phyloP scores from a whole-genome alignment of 23 red algal species.

The Cyanidium caldarium region DNA sequence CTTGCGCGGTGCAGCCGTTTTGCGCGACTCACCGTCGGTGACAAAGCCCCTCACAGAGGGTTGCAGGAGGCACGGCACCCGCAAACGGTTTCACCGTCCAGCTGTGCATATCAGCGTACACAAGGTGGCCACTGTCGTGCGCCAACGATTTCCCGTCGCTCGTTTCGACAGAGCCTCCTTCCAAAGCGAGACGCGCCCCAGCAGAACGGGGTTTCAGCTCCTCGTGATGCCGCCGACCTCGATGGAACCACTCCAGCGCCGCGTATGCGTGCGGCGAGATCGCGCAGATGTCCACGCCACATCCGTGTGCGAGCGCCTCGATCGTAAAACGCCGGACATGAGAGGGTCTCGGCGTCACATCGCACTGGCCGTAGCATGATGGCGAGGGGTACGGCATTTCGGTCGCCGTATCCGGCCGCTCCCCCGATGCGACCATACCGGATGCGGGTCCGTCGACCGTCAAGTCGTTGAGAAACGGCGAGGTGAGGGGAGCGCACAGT shows the following conservation, averaged over 20 bases:
- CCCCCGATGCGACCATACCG: too few relatives aligned
- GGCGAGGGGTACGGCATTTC: neutral
- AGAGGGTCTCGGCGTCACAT: constrained; percentile 23
- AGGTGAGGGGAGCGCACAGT: constrained; percentile 43
- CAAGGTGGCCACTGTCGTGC: constrained; percentile 13
- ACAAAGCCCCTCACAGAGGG: constrained; percentile 80
- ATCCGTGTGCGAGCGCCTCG: constrained; percentile 75
- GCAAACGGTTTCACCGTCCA: constrained; percentile 78
- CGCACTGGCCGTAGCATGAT: neutral
- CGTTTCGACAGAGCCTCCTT: too few relatives aligned
- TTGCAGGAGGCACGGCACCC: constrained; percentile 32
- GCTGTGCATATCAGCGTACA: constrained; percentile 88
- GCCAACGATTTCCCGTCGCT: too few relatives aligned
- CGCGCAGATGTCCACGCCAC: constrained; percentile 74
- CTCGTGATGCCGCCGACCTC: constrained; percentile 87
- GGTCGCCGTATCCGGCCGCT: too few relatives aligned
- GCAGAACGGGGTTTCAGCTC: constrained; percentile 88
- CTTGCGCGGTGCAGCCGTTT: neutral
- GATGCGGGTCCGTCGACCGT: neutral
- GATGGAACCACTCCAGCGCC: constrained; percentile 69
- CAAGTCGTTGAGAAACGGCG: constrained; percentile 7
- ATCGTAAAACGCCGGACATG: constrained; percentile 83
- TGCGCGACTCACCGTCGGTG: constrained; percentile 57
- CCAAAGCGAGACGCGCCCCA: too few relatives aligned
- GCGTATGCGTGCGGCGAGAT: constrained; percentile 78